Evolutionary conservation across 2,329 filamentous ascomycete genomes (phyloP), one percentile per base, ranked within the genome.

Genomic region (Neospermospora avenae): DNA sequence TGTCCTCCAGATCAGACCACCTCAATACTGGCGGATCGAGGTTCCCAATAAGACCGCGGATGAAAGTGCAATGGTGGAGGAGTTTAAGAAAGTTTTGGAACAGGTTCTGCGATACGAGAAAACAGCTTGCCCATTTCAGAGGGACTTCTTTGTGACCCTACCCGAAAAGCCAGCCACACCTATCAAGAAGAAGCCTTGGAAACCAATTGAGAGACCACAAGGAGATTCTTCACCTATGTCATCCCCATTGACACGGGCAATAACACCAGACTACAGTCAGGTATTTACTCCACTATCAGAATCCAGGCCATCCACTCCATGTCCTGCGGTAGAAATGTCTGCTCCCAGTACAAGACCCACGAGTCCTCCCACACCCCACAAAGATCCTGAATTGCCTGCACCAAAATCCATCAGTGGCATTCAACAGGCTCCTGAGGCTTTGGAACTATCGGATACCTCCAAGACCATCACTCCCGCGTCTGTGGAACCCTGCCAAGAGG

Each of bases 1-100:
- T 67, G 89, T 96, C n/a, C 77, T 97, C 61, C 89, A 93, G 65
- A 91, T 96, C 65, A 82, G 91, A 22, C 84, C 88, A 46, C 88
- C 93, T 31, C 88, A 89, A 45, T 97, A 95, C 74, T 96, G 95
- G 82, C 86, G 93, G 65, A 95, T 97, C 69, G 93, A 97, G 71
- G 77, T 97, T 5, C 90, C 91, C 0, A 81, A 85, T 16, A 79
- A 80, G 37, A 83, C 83, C 0, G 77, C 82, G 2, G 84, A 88
- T 22, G 87, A 93, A 64, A 79, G 82, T 64, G 76, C 78, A 45
- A 82, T 84, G 65, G 85, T 90, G 4, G 80, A 83, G 57, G 80
- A 86, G 37, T 78, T 96, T 65, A 90, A 90, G 69, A 77, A 78
- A 11, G 87, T 91, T 8, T 75, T 96, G 28, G 82, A 81, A 56